Percentiles rank a stretch among this genome's conserved stretches.
phyloP scores from a whole-genome alignment of 345 rosid species.

The Litchi chinensis region DNA sequence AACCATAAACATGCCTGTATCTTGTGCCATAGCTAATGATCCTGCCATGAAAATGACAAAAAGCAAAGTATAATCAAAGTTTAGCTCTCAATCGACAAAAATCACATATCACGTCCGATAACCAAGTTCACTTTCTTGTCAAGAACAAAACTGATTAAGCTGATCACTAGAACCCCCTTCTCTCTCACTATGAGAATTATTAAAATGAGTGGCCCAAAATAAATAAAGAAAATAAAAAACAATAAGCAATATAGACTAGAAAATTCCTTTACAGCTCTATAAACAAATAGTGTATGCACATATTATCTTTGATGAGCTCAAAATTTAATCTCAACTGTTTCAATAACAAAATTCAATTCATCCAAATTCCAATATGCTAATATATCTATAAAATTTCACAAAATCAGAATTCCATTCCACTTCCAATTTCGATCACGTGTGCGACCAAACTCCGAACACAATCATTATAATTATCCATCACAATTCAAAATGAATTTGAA shows the following conservation, averaged over 20 bases:
- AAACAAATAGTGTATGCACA: not conserved
- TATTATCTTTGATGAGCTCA: not conserved
- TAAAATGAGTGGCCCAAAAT: not conserved
- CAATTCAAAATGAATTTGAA: not conserved
- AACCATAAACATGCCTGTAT: slow-evolving; percentile 20
- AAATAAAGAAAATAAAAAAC: not conserved
- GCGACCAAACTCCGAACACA: not conserved
- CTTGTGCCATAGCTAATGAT: slow-evolving; percentile 5
- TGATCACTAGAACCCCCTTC: not conserved
- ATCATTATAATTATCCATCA: not conserved
- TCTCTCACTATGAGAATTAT: not conserved
- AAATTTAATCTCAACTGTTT: no score
- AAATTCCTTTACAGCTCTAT: not conserved
- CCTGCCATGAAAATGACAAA: not conserved
- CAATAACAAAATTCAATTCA: not conserved
- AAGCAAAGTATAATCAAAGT: not conserved
- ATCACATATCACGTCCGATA: not conserved
- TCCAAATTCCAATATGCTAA: not conserved
- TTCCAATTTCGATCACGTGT: not conserved
- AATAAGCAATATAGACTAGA: not conserved
- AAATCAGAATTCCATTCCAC: no score
- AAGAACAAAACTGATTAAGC: not conserved
- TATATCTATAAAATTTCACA: no score
- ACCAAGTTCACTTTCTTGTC: not conserved
- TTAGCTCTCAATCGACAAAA: not conserved